Base-by-base conservation (phyloP, 2,329 filamentous ascomycete species). In the Penicillium sp. region DNA sequence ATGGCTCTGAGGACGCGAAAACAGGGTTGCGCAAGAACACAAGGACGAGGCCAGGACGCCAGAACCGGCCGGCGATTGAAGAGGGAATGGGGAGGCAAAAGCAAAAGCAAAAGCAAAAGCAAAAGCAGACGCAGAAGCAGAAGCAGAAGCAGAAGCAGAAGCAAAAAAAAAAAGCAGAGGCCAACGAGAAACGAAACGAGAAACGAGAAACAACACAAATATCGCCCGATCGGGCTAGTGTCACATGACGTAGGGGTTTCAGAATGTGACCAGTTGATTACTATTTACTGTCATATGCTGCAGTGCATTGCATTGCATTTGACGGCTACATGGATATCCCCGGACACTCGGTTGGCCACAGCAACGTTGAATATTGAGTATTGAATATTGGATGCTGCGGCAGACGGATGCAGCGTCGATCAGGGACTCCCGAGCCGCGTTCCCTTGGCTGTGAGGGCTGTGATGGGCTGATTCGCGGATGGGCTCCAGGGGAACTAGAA, bases 141-240 rank as follows among this genome's bases (percentile, higher is more conserved):
- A 15, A n/a, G 50, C 52, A 46, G 51, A 56, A 49, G 42, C 39
- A 41, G 45, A 44, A 51, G 41, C 7, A 51, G 44, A 32, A 46
- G 34, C n/a, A 27, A 51, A 50, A 37, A 51, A 51, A 52, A 29
- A 45, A 54, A 37, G 37, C 46, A 30, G 27, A 46, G 26, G 4
- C 9, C 15, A 39, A 39, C 12, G 42, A 32, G 43, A 55, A 46
- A 47, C 46, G 48, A 51, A 39, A 54, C 48, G 40, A 51, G 54
- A 54, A 49, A 49, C 54, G n/a, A n/a, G n/a, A n/a, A 56, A 56
- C 54, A 56, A 27, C 7, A n/a, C n/a, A n/a, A 56, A 56, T 51
- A 56, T 23, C 7, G 21, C 54, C 48, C 37, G 47, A 54, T 56
- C 24, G 39, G 53, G 50, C 21, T 52, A 54, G 47, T 27, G 51